These are phyloP conservation scores for Hypoxylon trugodes DNA, from an alignment of 495 filamentous ascomycete species.

Conservation along the genomic window DNA sequence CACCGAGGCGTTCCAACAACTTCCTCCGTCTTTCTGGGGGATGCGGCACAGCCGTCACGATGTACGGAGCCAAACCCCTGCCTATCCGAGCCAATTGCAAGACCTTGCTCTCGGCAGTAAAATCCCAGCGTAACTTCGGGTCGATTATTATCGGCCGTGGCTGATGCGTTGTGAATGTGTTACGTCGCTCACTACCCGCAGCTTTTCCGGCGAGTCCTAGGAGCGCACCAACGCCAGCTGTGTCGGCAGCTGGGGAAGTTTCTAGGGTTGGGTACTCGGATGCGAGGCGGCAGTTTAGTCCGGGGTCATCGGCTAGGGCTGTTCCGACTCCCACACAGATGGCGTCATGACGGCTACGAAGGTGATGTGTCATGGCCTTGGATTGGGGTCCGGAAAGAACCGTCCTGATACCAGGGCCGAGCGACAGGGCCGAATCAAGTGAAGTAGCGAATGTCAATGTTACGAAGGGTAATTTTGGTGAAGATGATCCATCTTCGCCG, in stretches of 20 bases:
- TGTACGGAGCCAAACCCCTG: constrained; percentile 74
- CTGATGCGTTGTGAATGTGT: constrained; percentile 54
- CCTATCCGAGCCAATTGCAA: constrained; percentile 69
- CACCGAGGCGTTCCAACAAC: constrained; percentile 48
- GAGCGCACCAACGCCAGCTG: constrained; percentile 51
- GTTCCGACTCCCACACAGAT: constrained; percentile 88
- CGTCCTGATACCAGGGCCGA: constrained; percentile 78
- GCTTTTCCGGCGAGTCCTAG: constrained; percentile 27
- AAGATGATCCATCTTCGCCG: constrained; percentile 9
- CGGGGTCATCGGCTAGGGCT: constrained; percentile 83
- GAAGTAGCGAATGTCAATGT: constrained; percentile 93
- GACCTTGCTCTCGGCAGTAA: constrained; percentile 67
- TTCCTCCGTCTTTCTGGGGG: constrained; percentile 35
- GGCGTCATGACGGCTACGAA: constrained; percentile 82
- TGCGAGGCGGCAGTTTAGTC: constrained; percentile 77
- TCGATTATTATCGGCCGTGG: constrained; percentile 84
- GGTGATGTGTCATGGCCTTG: constrained; percentile 91
- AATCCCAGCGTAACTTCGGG: constrained; percentile 72
- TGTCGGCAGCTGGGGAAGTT: constrained; percentile 11
- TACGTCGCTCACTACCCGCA: not conserved
- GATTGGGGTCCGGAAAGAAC: constrained; percentile 79
- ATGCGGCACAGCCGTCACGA: constrained; percentile 60
- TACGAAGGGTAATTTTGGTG: constrained; percentile 42
- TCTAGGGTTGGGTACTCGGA: constrained; percentile 2
- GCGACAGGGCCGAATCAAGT: constrained; percentile 80